Percentiles rank a stretch among this genome's conserved stretches.
Evolutionary conservation across 169 alveolate genomes (phyloP).

Genomic region (Babesia bigemina): DNA sequence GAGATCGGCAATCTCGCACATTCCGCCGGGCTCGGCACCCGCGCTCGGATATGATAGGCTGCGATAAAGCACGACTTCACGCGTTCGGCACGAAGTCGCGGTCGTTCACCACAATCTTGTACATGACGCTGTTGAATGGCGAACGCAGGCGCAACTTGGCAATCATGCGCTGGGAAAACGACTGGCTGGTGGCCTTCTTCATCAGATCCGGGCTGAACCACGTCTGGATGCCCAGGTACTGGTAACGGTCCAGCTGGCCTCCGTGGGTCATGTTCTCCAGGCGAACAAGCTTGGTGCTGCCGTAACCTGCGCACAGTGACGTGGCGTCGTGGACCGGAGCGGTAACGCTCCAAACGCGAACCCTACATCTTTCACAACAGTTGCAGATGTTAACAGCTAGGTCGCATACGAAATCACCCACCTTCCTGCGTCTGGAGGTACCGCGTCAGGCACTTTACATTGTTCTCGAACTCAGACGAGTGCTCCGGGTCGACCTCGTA

Average conservation of each 20-base stretch:
- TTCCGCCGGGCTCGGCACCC: too few relatives aligned
- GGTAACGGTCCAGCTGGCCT: conserved; percentile 46
- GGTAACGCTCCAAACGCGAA: neutral
- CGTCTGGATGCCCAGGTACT: conserved; percentile 73
- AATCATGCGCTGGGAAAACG: conserved; percentile 64
- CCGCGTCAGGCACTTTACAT: conserved; percentile 72
- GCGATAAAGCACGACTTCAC: neutral
- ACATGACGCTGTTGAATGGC: conserved; percentile 67
- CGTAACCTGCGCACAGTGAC: conserved; percentile 47
- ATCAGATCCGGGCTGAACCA: conserved; percentile 71
- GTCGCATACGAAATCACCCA: conserved; percentile 9
- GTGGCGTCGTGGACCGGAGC: neutral
- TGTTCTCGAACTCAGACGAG: conserved; percentile 67
- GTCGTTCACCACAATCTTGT: conserved; percentile 78
- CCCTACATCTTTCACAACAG: neutral
- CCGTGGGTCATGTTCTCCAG: conserved; percentile 31
- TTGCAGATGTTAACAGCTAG: neutral
- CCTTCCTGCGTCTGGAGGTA: conserved; percentile 78
- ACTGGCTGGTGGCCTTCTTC: conserved; percentile 48
- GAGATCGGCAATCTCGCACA: too few relatives aligned
- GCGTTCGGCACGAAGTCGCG: conserved; percentile 54
- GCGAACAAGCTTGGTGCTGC: conserved; percentile 43
- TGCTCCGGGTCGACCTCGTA: conserved; percentile 67
- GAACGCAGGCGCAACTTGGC: conserved; percentile 47
- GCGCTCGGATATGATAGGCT: too few relatives aligned